Base-by-base conservation (phyloP, 768 basidiomycete genomes). In the Termitomyces sp. region DNA sequence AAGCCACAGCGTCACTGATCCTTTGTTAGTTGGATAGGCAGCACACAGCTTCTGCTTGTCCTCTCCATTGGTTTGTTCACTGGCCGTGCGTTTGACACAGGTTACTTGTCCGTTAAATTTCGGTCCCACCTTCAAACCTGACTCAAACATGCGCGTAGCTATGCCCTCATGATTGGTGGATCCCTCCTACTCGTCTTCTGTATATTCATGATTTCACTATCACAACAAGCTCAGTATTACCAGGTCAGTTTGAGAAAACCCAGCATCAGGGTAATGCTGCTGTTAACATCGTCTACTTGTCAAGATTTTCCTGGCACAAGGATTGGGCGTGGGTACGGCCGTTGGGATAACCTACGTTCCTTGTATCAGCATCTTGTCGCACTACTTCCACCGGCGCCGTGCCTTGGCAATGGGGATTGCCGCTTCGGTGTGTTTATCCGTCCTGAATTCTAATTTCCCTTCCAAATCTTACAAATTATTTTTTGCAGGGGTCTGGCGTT, bases 351-450 rank as follows among this genome's bases (percentile, higher is more conserved):
- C 77, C 5, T 83, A 81, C 63, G 67, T 82, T 36, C 83, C 78
- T 60, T 70, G 74, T 16, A 66, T 82, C 58, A 75, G 77, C 10
- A 70, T 83, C 41, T 61, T 82, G 23, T 74, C 79, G 4, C 83
- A 83, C 55, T 76, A 81, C 61, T 85, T 85, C 68, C 66, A 73
- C 36, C 66, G 65, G 16, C 76, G 76, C 13, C 77, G 79, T 13
- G 76, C 78, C 9, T 65, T 82, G 47, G 82, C 80, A 0, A 80
- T 81, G 68, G 77, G 82, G 23, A 71, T 86, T 50, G 79, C 76
- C 20, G 75, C 77, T 1, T 76, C 81, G 5, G 75, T 69, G 61
- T 66, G 64, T 35, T 46, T 66, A 32, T 62, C 32, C 63, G 50
- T 49, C 12, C 61, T 7, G 47, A 52, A 4, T 33, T 54, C 10